phyloP scores from a whole-genome alignment of 768 basidiomycete species.

The Trametes cinnabarina region DNA sequence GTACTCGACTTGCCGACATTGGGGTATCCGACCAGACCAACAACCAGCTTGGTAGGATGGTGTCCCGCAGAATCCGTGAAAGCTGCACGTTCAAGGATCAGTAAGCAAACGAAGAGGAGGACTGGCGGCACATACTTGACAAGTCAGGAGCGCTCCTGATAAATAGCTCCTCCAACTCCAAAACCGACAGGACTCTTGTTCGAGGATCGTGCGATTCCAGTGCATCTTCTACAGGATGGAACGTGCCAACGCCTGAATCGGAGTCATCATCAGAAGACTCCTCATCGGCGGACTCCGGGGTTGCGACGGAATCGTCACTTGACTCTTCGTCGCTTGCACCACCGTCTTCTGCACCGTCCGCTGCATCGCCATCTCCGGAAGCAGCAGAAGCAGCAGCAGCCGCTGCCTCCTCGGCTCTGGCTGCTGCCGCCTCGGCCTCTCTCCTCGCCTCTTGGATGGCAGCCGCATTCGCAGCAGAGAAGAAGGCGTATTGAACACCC shows the following conservation, averaged over 20 bases:
- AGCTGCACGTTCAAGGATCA: slow-evolving; percentile 35
- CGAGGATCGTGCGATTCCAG: slow-evolving; percentile 57
- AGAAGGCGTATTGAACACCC: slow-evolving; percentile 81
- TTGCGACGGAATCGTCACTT: slow-evolving; percentile 12
- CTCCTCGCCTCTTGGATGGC: slow-evolving; percentile 76
- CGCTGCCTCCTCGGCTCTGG: slow-evolving; percentile 30
- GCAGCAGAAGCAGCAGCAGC: background rate
- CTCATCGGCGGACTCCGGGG: slow-evolving; percentile 28
- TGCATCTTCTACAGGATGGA: slow-evolving; percentile 52
- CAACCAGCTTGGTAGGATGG: slow-evolving; percentile 61
- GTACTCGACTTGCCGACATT: slow-evolving; percentile 99
- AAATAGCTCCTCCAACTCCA: slow-evolving; percentile 87
- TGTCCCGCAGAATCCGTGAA: slow-evolving; percentile 61
- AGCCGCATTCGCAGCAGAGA: slow-evolving; percentile 86
- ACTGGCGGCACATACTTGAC: slow-evolving; percentile 40
- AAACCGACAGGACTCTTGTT: slow-evolving; percentile 76
- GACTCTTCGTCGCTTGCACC: slow-evolving; percentile 28
- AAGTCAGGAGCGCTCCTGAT: slow-evolving; percentile 66
- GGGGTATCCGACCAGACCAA: slow-evolving; percentile 96
- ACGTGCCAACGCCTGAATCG: slow-evolving; percentile 36
- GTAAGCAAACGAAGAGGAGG: too few species aligned
- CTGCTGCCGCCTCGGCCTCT: slow-evolving; percentile 38
- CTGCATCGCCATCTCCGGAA: slow-evolving; percentile 24
- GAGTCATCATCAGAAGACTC: slow-evolving; percentile 28
- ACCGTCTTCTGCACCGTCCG: slow-evolving; percentile 26